A percentile compares a stretch with the other conserved stretches of the same genome.
Evolutionary conservation across 78 protist species (phyloP).

Genomic region (Planoprotostelium fungivorum): DNA sequence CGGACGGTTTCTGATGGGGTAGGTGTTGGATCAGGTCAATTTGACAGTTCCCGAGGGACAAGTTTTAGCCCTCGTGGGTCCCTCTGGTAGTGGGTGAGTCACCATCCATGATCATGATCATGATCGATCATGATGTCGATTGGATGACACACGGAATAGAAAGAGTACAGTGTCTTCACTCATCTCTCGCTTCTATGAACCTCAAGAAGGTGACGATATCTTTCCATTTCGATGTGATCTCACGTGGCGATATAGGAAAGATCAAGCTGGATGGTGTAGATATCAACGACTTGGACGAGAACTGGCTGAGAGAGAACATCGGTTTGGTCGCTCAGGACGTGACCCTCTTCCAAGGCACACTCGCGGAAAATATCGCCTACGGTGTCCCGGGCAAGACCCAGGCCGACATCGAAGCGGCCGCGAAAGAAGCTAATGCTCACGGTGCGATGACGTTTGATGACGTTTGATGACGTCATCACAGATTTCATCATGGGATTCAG

Average conservation of each 20-base stretch:
- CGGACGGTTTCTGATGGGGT: not conserved
- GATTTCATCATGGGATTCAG: constrained; percentile 71
- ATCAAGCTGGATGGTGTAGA: constrained; percentile 72
- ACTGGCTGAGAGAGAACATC: constrained; percentile 59
- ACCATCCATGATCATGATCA: constrained; percentile 37
- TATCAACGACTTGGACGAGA: constrained; percentile 34
- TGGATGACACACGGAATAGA: not conserved
- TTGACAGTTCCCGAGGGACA: constrained; percentile 50
- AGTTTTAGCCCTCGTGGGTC: constrained; percentile 86
- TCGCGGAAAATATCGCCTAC: constrained; percentile 80
- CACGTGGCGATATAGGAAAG: constrained; percentile 26
- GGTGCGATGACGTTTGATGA: too few relatives aligned
- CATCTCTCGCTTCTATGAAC: constrained; percentile 76
- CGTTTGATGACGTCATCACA: not conserved
- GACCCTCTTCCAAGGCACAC: constrained; percentile 67
- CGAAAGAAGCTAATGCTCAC: constrained; percentile 87
- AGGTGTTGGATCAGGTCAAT: constrained; percentile 18
- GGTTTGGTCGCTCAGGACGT: constrained; percentile 86
- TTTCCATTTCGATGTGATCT: not conserved
- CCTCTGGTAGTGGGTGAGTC: constrained; percentile 82
- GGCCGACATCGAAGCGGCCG: constrained; percentile 75
- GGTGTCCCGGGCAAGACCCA: constrained; percentile 66
- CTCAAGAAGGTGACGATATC: not conserved
- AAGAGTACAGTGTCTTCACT: constrained; percentile 9
- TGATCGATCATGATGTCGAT: too few relatives aligned